These are phyloP conservation scores for Hansenula anomala DNA, from an alignment of 1,139 yeast genomes.

Conservation along the genomic window DNA sequence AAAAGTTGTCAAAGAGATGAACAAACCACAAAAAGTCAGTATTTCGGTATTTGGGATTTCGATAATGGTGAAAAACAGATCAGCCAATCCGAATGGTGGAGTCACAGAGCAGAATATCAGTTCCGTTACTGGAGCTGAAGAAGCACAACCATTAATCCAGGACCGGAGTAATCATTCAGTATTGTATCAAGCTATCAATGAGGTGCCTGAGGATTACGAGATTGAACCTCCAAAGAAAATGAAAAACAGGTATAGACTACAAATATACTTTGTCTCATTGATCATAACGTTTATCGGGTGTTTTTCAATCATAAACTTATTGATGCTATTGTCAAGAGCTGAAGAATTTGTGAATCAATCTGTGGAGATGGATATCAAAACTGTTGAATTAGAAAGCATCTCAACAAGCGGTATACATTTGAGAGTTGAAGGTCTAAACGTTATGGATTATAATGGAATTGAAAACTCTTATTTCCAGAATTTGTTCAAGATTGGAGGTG, in stretches of 20 bases:
- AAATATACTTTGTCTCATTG: constrained; percentile 18
- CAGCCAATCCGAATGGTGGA: too few species aligned
- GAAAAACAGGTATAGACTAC: constrained; percentile 1
- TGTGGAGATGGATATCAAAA: constrained; percentile 25
- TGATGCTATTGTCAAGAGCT: constrained; percentile 20
- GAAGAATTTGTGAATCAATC: constrained; percentile 27
- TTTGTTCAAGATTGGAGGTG: constrained; percentile 27
- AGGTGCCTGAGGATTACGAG: too few species aligned
- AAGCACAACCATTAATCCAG: too few species aligned
- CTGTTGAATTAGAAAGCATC: constrained; percentile 26
- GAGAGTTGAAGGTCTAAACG: constrained; percentile 24
- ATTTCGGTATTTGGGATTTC: too few species aligned
- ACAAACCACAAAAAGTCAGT: too few species aligned
- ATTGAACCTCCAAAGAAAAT: background rate
- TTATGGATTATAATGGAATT: constrained; percentile 26
- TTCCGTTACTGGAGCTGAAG: too few species aligned
- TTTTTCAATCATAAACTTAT: constrained; percentile 8
- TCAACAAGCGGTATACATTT: constrained; percentile 25
- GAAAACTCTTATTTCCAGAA: constrained; percentile 20
- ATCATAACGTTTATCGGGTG: constrained; percentile 12
- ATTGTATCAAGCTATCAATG: background rate
- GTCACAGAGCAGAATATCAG: too few species aligned
- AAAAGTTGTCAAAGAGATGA: background rate
- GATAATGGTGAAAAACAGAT: too few species aligned
- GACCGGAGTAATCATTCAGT: too few species aligned